Conservation (phyloP, 257 asterid species). For the Paraleonurus japonicus region DNA sequence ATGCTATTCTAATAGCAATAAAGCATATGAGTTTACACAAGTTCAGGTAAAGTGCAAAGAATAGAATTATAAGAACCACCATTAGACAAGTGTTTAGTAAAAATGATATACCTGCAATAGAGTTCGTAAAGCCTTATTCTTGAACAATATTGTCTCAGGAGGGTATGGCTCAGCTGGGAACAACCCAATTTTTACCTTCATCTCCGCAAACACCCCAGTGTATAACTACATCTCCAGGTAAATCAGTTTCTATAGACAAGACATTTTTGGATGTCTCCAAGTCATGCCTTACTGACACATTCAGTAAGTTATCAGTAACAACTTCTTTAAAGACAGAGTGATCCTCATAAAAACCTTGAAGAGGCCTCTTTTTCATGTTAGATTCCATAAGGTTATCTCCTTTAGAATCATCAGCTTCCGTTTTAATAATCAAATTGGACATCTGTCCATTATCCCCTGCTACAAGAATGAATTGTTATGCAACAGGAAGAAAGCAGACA, state of each 20-base stretch:
- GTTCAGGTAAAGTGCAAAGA: conserved; percentile 3
- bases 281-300: conserved; percentile 59
- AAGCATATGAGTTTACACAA: not conserved
- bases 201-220: conserved; percentile 94
- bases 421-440: conserved; percentile 50
- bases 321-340: conserved; percentile 62
- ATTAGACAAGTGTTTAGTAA: not conserved
- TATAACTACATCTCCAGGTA: conserved; percentile 77
- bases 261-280: conserved; percentile 48
- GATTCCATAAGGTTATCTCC: conserved; percentile 35
- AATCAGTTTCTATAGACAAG: conserved; percentile 76
- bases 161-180: conserved; percentile 87
- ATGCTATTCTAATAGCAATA: not conserved
- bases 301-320: conserved; percentile 42
- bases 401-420: conserved; percentile 45
- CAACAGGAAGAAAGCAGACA: not conserved
- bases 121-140: conserved; percentile 82
- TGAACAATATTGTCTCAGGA: conserved; percentile 60
- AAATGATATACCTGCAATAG: conserved; percentile 56
- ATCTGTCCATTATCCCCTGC: conserved; percentile 73
- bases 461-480: conserved; percentile 21
- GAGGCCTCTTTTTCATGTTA: conserved; percentile 34
- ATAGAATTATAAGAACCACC: not conserved
- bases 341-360: conserved; percentile 79
- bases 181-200: conserved; percentile 64